Percentiles rank a stretch among this genome's conserved stretches.
Conservation (phyloP, 1,139 yeast species). For the Suhomyces terraborum region DNA sequence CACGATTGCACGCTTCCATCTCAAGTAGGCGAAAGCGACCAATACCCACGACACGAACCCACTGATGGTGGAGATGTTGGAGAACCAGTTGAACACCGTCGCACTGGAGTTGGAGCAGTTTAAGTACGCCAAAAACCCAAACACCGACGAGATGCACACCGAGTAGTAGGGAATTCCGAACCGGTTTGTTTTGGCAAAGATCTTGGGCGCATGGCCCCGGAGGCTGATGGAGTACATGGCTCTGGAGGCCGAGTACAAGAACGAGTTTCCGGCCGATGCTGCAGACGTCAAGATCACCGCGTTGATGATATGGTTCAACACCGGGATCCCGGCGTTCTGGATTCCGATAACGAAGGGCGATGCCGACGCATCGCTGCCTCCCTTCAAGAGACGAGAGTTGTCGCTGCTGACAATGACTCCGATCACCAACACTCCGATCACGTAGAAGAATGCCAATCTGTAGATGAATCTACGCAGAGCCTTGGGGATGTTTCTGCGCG, state of each 20-base stretch:
- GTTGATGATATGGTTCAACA: slow-evolving; percentile 65
- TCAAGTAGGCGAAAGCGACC: slow-evolving; percentile 46
- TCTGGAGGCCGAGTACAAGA: slow-evolving; percentile 70
- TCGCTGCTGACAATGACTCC: slow-evolving; percentile 47
- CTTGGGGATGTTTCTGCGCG: slow-evolving; percentile 48
- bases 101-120: slow-evolving; percentile 56
- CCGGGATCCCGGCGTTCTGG: slow-evolving; percentile 60
- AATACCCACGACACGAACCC: slow-evolving; percentile 72
- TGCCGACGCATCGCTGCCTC: slow-evolving; percentile 45
- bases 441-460: slow-evolving; percentile 51
- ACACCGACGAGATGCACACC: slow-evolving; percentile 42
- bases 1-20: slow-evolving; percentile 56
- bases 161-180: slow-evolving; percentile 63
- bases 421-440: slow-evolving; percentile 47
- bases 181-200: slow-evolving; percentile 57
- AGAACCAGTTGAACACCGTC: slow-evolving; percentile 64
- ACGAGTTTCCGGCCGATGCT: slow-evolving; percentile 73
- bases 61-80: slow-evolving; percentile 69
- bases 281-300: slow-evolving; percentile 70
- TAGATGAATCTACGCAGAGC: slow-evolving; percentile 50
- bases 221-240: slow-evolving; percentile 63
- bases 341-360: slow-evolving; percentile 54
- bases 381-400: slow-evolving; percentile 35
- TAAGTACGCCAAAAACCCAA: slow-evolving; percentile 64
- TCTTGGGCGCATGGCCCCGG: slow-evolving; percentile 62